phyloP scores from a whole-genome alignment of 306 rosid species.

The Fragaria nilgerrensis region DNA sequence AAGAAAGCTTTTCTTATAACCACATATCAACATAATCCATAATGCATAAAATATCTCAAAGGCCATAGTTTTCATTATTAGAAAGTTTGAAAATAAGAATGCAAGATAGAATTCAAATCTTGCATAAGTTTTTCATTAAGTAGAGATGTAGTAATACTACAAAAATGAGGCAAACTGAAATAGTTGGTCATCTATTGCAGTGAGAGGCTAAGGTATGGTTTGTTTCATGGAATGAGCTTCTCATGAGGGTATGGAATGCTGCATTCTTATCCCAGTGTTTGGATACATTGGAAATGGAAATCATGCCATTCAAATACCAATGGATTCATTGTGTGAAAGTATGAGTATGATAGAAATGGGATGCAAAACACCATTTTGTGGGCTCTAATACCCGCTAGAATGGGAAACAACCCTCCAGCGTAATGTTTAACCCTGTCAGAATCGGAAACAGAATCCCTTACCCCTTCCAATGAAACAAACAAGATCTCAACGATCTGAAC shows the following conservation, averaged over 20 bases:
- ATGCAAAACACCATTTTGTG: not conserved
- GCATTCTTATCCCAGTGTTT: not conserved
- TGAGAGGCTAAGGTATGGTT: not conserved
- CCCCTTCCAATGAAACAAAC: not conserved
- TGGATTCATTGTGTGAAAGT: not conserved
- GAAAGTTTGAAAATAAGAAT: not conserved
- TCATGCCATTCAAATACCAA: not conserved
- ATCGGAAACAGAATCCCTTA: not conserved
- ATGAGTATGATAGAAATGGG: not conserved
- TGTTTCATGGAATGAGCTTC: not conserved
- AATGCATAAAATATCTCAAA: not conserved
- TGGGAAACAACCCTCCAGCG: not conserved
- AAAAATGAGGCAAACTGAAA: not conserved
- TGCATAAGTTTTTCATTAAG: not conserved
- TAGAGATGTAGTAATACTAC: not conserved
- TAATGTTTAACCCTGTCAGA: not conserved
- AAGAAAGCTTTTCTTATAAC: conserved; percentile 12
- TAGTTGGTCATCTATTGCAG: not conserved
- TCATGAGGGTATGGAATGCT: not conserved
- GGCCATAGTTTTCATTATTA: not conserved
- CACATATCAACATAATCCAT: not conserved
- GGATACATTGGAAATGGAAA: not conserved
- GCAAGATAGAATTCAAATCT: not conserved
- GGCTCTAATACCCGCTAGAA: not conserved
- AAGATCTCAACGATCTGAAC: not conserved